A percentile compares a stretch with the other conserved stretches of the same genome.
These are phyloP conservation scores for Ceratobasidium sp. DNA, from an alignment of 1,284 basidiomycete genomes.

Conservation along the genomic window DNA sequence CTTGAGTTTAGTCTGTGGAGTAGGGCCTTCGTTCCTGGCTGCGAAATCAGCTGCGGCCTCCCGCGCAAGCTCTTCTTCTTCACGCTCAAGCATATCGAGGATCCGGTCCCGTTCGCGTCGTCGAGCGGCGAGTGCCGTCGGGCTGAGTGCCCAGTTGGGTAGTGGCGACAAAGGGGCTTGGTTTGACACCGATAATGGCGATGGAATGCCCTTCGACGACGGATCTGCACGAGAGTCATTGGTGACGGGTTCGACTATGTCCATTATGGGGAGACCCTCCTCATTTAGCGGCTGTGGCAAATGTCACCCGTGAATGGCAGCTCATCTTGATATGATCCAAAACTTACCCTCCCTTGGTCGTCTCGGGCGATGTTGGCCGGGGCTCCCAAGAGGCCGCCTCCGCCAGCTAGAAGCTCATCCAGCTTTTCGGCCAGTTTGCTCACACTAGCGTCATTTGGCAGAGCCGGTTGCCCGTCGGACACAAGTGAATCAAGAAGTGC, in stretches of 20 bases:
- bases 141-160: constrained; percentile 51
- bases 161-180: constrained; percentile 63
- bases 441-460: constrained; percentile 56
- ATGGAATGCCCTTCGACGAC: constrained; percentile 40
- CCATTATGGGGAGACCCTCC: constrained; percentile 79
- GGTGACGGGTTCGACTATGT: constrained; percentile 71
- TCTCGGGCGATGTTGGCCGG: constrained; percentile 60
- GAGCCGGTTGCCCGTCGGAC: constrained; percentile 51
- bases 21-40: background rate
- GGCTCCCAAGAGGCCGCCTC: constrained; percentile 55
- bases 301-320: constrained; percentile 44
- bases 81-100: constrained; percentile 74
- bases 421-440: constrained; percentile 69
- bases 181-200: constrained; percentile 55
- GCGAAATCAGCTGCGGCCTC: constrained; percentile 50
- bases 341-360: constrained; percentile 67
- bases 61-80: constrained; percentile 61
- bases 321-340: constrained; percentile 24
- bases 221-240: constrained; percentile 46
- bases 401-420: constrained; percentile 67
- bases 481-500: constrained; percentile 64
- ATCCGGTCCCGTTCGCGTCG: constrained; percentile 68
- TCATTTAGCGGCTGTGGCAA: constrained; percentile 70
- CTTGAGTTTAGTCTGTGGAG: background rate
- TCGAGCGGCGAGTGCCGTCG: constrained; percentile 61